Percentiles rank a stretch among this genome's conserved stretches.
Evolutionary conservation across 345 rosid genomes (phyloP).

Genomic region (Populus alba): DNA sequence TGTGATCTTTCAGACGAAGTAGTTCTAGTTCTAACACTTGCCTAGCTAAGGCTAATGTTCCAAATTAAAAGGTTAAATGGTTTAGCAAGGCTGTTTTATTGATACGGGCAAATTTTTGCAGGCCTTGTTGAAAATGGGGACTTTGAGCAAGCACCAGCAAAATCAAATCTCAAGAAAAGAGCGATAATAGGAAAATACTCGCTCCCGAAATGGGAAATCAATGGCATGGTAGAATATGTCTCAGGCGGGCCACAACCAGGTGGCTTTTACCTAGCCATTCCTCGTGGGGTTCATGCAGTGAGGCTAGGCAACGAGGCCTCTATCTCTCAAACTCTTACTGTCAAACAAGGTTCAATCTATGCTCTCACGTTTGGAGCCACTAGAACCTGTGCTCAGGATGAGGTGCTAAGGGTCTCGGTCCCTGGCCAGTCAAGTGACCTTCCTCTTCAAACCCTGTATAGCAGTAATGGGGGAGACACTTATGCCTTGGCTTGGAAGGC

Average conservation of each 20-base stretch:
- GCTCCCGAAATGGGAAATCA: slow-evolving; percentile 76
- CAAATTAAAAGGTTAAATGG: too few species aligned
- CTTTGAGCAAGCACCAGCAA: slow-evolving; percentile 60
- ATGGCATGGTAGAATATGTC: slow-evolving; percentile 64
- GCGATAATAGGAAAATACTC: slow-evolving; percentile 70
- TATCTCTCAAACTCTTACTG: slow-evolving; percentile 52
- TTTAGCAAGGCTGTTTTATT: too few species aligned
- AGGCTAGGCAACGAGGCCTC: slow-evolving; percentile 80
- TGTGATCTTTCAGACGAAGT: too few species aligned
- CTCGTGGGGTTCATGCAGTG: slow-evolving; percentile 76
- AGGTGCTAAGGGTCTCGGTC: slow-evolving; percentile 50
- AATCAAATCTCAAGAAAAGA: slow-evolving; percentile 57
- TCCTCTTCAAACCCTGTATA: slow-evolving; percentile 62
- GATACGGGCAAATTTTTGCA: slow-evolving; percentile 9
- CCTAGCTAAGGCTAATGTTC: too few species aligned
- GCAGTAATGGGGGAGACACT: slow-evolving; percentile 76
- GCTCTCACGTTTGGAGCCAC: slow-evolving; percentile 78
- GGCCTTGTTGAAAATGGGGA: slow-evolving; percentile 65
- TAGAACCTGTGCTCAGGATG: slow-evolving; percentile 78
- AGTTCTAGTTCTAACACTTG: too few species aligned
- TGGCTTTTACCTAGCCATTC: slow-evolving; percentile 60
- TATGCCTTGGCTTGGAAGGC: slow-evolving; percentile 73
- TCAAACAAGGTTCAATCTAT: slow-evolving; percentile 47
- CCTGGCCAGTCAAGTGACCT: slow-evolving; percentile 55
- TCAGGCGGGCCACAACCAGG: slow-evolving; percentile 88